Conservation (phyloP, 2,329 filamentous ascomycete genomes). For the Exophiala sp. region DNA sequence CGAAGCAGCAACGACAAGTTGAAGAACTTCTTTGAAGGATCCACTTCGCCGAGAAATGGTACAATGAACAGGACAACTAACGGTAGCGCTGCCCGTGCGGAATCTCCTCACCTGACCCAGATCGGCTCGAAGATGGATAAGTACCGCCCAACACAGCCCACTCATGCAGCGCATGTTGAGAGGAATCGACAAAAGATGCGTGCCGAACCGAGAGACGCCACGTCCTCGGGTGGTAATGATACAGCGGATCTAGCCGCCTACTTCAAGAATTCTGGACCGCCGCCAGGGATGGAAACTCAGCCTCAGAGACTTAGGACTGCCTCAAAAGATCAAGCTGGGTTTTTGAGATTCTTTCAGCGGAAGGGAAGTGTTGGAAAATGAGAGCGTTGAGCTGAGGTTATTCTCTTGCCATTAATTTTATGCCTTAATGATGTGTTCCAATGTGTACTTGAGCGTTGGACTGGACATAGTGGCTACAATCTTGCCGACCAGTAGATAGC, state of each 20-base stretch:
- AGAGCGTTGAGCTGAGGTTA: background rate
- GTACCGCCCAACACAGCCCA: constrained; percentile 32
- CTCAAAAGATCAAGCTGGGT: constrained; percentile 30
- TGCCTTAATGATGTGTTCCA: background rate
- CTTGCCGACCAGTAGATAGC: too few species aligned
- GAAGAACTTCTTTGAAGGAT: constrained; percentile 19
- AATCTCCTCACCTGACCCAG: constrained; percentile 27
- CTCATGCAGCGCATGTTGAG: constrained; percentile 39
- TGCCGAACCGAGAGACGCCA: constrained; percentile 18
- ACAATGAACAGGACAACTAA: constrained; percentile 9
- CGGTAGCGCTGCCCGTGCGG: constrained; percentile 20
- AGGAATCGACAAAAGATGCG: constrained; percentile 33
- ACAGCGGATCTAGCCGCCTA: constrained; percentile 72
- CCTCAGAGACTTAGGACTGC: constrained; percentile 17
- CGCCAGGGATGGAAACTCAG: constrained; percentile 31
- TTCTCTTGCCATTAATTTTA: background rate
- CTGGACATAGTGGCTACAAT: too few species aligned
- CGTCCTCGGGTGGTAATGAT: constrained; percentile 29
- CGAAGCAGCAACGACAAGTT: constrained; percentile 23
- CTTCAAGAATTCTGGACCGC: constrained; percentile 65
- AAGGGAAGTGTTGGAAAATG: constrained; percentile 21
- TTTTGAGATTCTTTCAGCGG: constrained; percentile 37
- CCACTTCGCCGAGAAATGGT: constrained; percentile 8
- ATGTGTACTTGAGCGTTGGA: background rate
- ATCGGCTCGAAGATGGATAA: constrained; percentile 33